Evolutionary conservation across 495 filamentous ascomycete species (phyloP), one percentile per base, ranked within the genome.

Genomic region (Hyaloscypha bicolor): DNA sequence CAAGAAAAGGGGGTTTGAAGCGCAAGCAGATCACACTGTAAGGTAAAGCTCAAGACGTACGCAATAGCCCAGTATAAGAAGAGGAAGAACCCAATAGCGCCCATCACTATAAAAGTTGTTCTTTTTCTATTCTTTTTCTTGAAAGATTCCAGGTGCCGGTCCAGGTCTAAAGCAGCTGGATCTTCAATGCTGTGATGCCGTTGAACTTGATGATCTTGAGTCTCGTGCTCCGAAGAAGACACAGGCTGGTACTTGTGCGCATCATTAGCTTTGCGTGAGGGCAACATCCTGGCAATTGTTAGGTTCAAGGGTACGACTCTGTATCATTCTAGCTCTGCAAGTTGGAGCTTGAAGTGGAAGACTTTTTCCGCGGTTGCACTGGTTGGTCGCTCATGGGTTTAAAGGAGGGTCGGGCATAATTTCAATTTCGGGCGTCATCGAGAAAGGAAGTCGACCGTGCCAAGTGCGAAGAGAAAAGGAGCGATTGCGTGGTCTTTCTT

Each of bases 1-100:
- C 42, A 48, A 48, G 9, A 48, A 19, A 48, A 48, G 16, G 16
- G 16, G 16, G 9, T 19, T 48, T 19, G 8, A 19, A 48, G 42
- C 8, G 42, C 42, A 48, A 48, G 9, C 9, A 48, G 16, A 19
- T 19, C 42, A 14, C 9, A 48, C 16, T 48, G 42, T 0, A 14
- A 12, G 16, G 8, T 48, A 14, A 14, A 48, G 42, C 8, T 14
- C 9, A 29, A 33, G 37, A 70, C 71, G 32, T 68, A 73, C 71
- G 30, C 22, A 39, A 70, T 58, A 56, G 65, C 64, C 62, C 65
- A 62, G 30, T 55, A 68, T 33, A 70, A 37, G 22, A 68, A 60
- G 12, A 73, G 25, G 19, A 72, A 32, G 8, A 63, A 16, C 0
- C 64, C 67, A 58, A 67, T 59, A 56, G 57, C 37, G 45, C 45